Conservation (phyloP, 177 flowering plant genomes). For the Vitis hybrid region DNA sequence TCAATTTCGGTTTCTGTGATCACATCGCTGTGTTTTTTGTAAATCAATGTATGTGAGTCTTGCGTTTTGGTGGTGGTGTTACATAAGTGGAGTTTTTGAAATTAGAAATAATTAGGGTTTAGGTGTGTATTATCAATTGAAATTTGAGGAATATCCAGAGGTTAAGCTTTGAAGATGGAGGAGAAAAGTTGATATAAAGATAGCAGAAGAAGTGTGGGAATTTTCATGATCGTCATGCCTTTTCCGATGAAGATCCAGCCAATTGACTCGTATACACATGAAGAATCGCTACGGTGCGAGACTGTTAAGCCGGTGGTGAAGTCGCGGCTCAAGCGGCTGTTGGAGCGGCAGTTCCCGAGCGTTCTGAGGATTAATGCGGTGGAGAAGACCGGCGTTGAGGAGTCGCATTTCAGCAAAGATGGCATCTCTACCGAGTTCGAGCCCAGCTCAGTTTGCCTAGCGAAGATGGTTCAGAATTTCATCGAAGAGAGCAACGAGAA, state of each 20-base stretch:
- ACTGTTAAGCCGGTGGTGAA: conserved; percentile 52
- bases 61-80: neutral
- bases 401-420: conserved; percentile 17
- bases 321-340: conserved; percentile 64
- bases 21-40: neutral
- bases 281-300: conserved; percentile 24
- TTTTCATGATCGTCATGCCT: conserved; percentile 26
- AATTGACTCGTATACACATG: conserved; percentile 32
- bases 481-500: conserved; percentile 37
- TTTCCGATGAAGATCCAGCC: conserved; percentile 80
- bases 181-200: conserved; percentile 1
- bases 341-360: conserved; percentile 57
- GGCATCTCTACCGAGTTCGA: conserved; percentile 35
- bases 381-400: conserved; percentile 36
- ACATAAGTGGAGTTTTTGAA: neutral
- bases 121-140: neutral
- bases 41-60: neutral
- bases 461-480: conserved; percentile 72
- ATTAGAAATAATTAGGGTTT: neutral
- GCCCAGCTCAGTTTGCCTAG: conserved; percentile 78
- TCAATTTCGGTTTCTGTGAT: conserved; percentile 5
- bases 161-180: conserved; percentile 2
- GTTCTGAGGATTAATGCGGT: conserved; percentile 42
- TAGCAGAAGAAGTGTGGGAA: neutral
- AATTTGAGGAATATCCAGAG: neutral